phyloP scores from a whole-genome alignment of 2,329 filamentous ascomycete species.

The Gyromitra esculenta region DNA sequence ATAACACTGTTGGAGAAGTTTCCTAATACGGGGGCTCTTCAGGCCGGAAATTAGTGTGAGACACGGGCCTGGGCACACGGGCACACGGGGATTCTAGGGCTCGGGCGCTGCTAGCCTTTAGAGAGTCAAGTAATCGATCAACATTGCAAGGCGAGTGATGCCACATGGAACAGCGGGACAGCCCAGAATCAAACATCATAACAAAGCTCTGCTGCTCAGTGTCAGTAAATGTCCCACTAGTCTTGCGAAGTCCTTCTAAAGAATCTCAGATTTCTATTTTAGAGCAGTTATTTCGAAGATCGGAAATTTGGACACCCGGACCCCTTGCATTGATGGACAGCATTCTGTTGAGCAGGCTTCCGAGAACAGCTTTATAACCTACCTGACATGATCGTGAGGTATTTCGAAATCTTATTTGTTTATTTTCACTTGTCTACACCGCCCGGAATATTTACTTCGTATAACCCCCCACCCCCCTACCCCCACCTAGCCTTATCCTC shows the following conservation, averaged over 20 bases:
- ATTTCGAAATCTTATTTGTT: background rate
- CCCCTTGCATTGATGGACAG: slow-evolving; percentile 2
- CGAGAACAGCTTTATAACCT: background rate
- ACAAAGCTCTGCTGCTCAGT: background rate
- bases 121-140: too few relatives aligned
- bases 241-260: background rate
- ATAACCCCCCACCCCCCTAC: background rate
- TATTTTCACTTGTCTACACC: background rate
- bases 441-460: background rate
- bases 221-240: background rate
- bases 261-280: background rate
- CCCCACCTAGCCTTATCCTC: background rate
- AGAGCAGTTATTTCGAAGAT: background rate
- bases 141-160: slow-evolving; percentile 3
- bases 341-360: background rate
- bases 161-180: background rate
- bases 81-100: too few relatives aligned
- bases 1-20: too few relatives aligned
- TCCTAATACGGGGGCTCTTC: too few relatives aligned
- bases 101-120: too few relatives aligned
- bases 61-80: too few relatives aligned
- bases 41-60: too few relatives aligned
- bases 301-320: background rate
- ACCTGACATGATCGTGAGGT: background rate
- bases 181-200: background rate